Conservation (phyloP, 768 basidiomycete species). For the Solioccasus polychromus region DNA sequence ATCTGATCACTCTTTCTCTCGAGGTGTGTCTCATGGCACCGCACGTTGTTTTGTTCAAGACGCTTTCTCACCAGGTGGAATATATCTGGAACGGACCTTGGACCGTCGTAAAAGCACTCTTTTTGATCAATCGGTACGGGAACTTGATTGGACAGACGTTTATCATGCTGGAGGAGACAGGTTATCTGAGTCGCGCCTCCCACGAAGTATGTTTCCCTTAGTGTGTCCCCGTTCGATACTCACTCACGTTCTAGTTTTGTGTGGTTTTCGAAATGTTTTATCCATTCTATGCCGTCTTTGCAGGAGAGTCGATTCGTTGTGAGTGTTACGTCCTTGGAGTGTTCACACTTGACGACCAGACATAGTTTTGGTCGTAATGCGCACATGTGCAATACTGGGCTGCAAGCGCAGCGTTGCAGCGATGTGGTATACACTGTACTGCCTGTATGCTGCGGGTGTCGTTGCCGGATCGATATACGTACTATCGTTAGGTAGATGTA, state of each 20-base stretch:
- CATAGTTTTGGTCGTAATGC: slow-evolving; percentile 24
- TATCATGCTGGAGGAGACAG: slow-evolving; percentile 21
- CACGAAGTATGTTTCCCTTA: slow-evolving; percentile 4
- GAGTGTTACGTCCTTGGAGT: not conserved
- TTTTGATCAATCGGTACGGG: slow-evolving; percentile 14
- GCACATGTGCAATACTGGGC: slow-evolving; percentile 24
- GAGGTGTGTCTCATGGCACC: slow-evolving; percentile 18
- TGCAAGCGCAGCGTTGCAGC: slow-evolving; percentile 2
- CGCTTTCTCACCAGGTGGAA: slow-evolving; percentile 7
- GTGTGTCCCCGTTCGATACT: not conserved
- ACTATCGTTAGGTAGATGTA: not conserved
- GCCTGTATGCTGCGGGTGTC: slow-evolving; percentile 3
- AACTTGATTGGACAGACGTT: slow-evolving; percentile 19
- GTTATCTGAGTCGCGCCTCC: slow-evolving; percentile 15
- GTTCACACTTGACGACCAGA: not conserved
- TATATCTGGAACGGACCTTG: slow-evolving; percentile 17
- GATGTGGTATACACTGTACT: slow-evolving; percentile 4
- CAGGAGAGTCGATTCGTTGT: slow-evolving; percentile 24
- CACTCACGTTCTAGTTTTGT: slow-evolving; percentile 16
- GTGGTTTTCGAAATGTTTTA: not conserved
- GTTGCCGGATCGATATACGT: not conserved
- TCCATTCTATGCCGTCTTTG: slow-evolving; percentile 4
- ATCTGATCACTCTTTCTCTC: slow-evolving; percentile 25
- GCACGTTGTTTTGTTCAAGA: not conserved
- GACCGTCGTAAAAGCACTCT: slow-evolving; percentile 9